A percentile compares a stretch with the other conserved stretches of the same genome.
Evolutionary conservation across 345 rosid species (phyloP).

Genomic region (Diplotaxis tenuifolia): DNA sequence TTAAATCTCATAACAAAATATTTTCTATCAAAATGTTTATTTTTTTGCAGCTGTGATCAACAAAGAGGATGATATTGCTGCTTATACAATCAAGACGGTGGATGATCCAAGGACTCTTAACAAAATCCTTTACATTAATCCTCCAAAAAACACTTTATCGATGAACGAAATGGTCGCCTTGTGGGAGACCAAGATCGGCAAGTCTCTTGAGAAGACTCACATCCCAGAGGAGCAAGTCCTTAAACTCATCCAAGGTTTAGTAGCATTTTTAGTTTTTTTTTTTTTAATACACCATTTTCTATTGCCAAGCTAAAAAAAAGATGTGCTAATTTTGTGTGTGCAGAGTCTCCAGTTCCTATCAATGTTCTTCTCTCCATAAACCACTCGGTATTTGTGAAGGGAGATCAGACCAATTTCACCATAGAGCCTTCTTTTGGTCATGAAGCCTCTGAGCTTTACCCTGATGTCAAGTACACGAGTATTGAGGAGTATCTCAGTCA

Average conservation of each 20-base stretch:
- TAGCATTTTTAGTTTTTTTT: neutral
- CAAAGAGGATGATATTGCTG: conserved; percentile 56
- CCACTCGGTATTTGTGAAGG: conserved; percentile 65
- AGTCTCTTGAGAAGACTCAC: conserved; percentile 52
- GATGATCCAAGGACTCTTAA: conserved; percentile 65
- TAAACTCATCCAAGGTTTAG: conserved; percentile 51
- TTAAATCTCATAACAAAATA: neutral
- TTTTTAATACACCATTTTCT: neutral
- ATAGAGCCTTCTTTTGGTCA: conserved; percentile 65
- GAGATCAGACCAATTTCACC: conserved; percentile 62
- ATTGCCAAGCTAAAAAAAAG: neutral
- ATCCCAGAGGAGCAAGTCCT: conserved; percentile 58
- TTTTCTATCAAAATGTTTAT: neutral
- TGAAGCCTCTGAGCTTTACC: conserved; percentile 83
- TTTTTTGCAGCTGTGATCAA: conserved; percentile 46
- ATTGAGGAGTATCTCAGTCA: conserved; percentile 60
- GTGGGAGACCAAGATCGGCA: conserved; percentile 72
- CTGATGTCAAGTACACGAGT: conserved; percentile 67
- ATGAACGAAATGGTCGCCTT: conserved; percentile 55
- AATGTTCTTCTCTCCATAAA: conserved; percentile 47
- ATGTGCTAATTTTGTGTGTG: neutral
- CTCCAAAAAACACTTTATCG: conserved; percentile 54
- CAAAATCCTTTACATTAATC: conserved; percentile 55
- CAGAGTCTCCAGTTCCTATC: conserved; percentile 58
- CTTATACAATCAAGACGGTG: conserved; percentile 52